A percentile compares a stretch with the other conserved stretches of the same genome.
These are phyloP conservation scores for Puya raimondii DNA, from an alignment of 176 grass and related monocot genomes.

Conservation along the genomic window DNA sequence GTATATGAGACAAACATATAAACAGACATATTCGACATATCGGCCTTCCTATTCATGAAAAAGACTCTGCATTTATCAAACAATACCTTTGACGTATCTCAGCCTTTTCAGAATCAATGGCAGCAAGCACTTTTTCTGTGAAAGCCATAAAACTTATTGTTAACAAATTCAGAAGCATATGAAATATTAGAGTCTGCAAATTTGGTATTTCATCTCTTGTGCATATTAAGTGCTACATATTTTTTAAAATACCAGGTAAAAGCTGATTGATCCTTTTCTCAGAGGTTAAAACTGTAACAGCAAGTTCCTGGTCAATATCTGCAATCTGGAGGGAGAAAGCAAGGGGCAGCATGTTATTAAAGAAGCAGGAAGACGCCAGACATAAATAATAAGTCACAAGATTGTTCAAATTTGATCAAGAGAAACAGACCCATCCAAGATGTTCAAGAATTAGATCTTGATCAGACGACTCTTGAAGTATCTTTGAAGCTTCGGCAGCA, in stretches of 20 bases:
- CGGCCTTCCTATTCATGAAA: conserved; percentile 8
- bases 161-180: neutral
- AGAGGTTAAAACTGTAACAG: conserved; percentile 73
- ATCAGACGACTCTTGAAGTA: conserved; percentile 76
- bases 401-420: conserved; percentile 2
- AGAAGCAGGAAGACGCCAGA: conserved; percentile 17
- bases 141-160: conserved; percentile 22
- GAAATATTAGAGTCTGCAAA: too few relatives aligned
- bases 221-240: neutral
- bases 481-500: conserved; percentile 75
- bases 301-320: conserved; percentile 78
- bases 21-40: conserved; percentile 6
- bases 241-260: conserved; percentile 59
- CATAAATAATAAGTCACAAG: neutral
- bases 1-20: neutral
- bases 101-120: conserved; percentile 74
- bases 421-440: conserved; percentile 86
- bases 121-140: conserved; percentile 75
- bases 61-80: conserved; percentile 18
- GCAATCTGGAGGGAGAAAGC: conserved; percentile 46
- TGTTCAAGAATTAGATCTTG: conserved; percentile 84
- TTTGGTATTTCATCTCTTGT: neutral
- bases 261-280: conserved; percentile 65
- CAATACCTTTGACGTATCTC: conserved; percentile 81
- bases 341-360: conserved; percentile 18